Percentiles rank a stretch among this genome's conserved stretches.
Evolutionary conservation across 78 protist species (phyloP).

Genomic region (Tieghemostelium lacteum): DNA sequence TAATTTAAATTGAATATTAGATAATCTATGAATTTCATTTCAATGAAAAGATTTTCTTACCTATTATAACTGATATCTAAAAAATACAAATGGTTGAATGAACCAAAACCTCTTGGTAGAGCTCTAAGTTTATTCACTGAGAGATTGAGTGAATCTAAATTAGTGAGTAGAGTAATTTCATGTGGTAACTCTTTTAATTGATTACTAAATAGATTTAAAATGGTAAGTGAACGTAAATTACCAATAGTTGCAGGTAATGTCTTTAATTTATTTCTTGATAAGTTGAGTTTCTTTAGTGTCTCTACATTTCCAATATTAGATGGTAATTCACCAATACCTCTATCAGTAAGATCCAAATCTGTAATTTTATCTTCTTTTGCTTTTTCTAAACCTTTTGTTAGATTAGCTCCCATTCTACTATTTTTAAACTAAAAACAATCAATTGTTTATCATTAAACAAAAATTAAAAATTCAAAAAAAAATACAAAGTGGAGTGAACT

Average conservation of each 20-base stretch:
- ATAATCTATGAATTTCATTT: not conserved
- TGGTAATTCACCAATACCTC: constrained; percentile 60
- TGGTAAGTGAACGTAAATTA: constrained; percentile 18
- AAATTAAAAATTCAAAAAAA: too few species aligned
- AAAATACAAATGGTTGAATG: constrained; percentile 68
- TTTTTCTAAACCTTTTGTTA: constrained; percentile 68
- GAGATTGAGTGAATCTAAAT: constrained; percentile 58
- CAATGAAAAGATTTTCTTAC: not conserved
- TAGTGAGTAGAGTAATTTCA: constrained; percentile 55
- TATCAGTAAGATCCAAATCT: constrained; percentile 50
- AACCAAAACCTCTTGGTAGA: constrained; percentile 81
- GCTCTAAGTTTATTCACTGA: constrained; percentile 61
- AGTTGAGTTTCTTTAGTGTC: constrained; percentile 34
- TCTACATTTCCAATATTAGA: constrained; percentile 52
- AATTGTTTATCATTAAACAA: too few species aligned
- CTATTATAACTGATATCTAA: constrained; percentile 74
- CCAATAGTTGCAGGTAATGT: constrained; percentile 59
- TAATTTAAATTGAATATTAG: too few species aligned
- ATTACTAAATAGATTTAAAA: constrained; percentile 63
- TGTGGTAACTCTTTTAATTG: constrained; percentile 63
- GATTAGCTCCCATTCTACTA: constrained; percentile 75
- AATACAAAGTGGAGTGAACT: not conserved
- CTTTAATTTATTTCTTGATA: constrained; percentile 46
- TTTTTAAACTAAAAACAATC: not conserved
- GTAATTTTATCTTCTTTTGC: constrained; percentile 38